Evolutionary conservation across 345 rosid genomes (phyloP).

Genomic region (Brassica carinata): DNA sequence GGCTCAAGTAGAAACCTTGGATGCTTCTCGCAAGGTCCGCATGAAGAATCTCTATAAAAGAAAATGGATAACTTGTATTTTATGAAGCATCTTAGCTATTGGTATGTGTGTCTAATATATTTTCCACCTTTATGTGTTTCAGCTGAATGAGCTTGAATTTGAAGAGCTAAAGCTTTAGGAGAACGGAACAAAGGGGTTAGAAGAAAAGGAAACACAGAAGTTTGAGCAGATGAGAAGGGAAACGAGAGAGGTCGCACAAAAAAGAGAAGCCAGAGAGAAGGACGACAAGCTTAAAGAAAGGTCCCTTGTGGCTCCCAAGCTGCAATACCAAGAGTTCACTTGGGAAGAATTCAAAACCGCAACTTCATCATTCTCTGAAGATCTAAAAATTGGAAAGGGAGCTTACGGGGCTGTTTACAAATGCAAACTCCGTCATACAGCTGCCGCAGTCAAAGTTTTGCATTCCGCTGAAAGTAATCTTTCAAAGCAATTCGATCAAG

Average conservation of each 20-base stretch:
- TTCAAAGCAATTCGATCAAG: not conserved
- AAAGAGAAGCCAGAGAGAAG: conserved; percentile 58
- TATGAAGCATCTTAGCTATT: conserved; percentile 1
- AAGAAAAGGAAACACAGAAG: conserved; percentile 49
- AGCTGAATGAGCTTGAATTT: conserved; percentile 46
- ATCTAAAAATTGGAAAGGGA: conserved; percentile 42
- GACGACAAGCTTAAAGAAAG: conserved; percentile 55
- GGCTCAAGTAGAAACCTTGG: conserved; percentile 72
- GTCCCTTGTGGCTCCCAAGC: conserved; percentile 15
- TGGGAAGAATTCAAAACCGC: conserved; percentile 41
- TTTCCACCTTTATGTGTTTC: not conserved
- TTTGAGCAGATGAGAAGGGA: conserved; percentile 52
- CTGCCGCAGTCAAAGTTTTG: conserved; percentile 39
- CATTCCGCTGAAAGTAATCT: not conserved
- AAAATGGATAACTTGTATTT: not conserved
- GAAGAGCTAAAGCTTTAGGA: conserved; percentile 52
- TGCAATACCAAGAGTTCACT: conserved; percentile 43
- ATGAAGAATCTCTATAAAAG: not conserved
- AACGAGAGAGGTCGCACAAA: conserved; percentile 58
- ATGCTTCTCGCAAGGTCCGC: conserved; percentile 38
- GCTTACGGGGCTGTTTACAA: conserved; percentile 44
- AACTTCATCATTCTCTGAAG: conserved; percentile 45
- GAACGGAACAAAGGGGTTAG: conserved; percentile 35
- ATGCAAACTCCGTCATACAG: conserved; percentile 43
- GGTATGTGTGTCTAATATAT: not conserved